phyloP scores from a whole-genome alignment of 192 early-diverging fungal species.

The Obelidium mucronatum region DNA sequence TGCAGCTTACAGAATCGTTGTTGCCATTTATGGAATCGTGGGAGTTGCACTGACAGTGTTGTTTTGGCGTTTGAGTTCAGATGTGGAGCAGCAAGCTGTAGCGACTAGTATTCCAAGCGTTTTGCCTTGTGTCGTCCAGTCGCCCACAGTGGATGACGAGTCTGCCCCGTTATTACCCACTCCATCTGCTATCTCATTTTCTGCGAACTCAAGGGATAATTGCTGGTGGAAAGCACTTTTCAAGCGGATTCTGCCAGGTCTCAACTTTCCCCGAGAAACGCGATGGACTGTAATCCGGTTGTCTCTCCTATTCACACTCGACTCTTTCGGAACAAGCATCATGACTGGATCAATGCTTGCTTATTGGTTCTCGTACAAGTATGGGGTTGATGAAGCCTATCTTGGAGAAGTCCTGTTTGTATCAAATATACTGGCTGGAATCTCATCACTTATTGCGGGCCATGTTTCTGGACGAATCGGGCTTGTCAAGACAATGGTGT shows the following conservation, averaged over 20 bases:
- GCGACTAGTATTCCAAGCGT: too few species aligned
- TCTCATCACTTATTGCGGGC: conserved; percentile 18
- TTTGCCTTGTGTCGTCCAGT: too few species aligned
- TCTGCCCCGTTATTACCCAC: not conserved
- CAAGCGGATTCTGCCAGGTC: not conserved
- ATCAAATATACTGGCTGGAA: conserved; percentile 32
- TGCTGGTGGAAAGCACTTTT: not conserved
- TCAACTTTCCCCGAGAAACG: conserved; percentile 18
- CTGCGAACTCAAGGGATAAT: too few species aligned
- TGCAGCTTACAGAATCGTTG: conserved; percentile 28
- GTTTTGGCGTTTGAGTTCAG: not conserved
- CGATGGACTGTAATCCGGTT: conserved; percentile 23
- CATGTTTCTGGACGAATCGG: conserved; percentile 25
- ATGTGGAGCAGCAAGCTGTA: too few species aligned
- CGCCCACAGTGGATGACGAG: not conserved
- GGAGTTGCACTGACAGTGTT: conserved; percentile 22
- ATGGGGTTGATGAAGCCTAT: conserved; percentile 30
- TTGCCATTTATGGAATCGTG: conserved; percentile 17
- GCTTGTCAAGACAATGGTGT: conserved; percentile 41
- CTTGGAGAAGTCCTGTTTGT: conserved; percentile 37
- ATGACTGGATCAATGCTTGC: conserved; percentile 38
- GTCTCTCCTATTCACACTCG: conserved; percentile 30
- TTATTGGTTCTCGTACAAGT: conserved; percentile 36
- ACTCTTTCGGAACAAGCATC: conserved; percentile 28
- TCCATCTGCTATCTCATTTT: not conserved